Evolutionary conservation across 2,329 filamentous ascomycete species (phyloP), one percentile per base, ranked within the genome.

Genomic region (Colletotrichum tabaci): DNA sequence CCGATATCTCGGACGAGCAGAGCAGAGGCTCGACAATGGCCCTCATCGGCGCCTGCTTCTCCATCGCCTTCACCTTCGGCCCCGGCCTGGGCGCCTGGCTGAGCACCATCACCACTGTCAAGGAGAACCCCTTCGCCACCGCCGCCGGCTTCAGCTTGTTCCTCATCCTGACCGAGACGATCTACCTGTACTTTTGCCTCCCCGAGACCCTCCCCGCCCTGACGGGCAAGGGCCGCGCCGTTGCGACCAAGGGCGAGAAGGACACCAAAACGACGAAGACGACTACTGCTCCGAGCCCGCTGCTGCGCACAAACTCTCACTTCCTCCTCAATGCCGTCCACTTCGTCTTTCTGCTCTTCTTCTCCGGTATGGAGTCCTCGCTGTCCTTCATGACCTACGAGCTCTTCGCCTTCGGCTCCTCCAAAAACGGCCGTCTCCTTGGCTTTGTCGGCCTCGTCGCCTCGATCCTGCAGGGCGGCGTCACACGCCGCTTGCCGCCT

Each of bases 371-470:
- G 93, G 96, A 99, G 80, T 98, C 98, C 82, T 98, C 95, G 0
- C 88, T 99, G 3, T 95, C 96, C 0, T 99, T 99, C 81, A 95
- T 99, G 90, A 98, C 96, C 0, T 97, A 96, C 77, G 96, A 98
- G 64, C 89, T 99, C 55, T 98, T 98, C 81, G 89, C 89, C 10
- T 97, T 96, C 79, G 90, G 87, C 13, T 92, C 95, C 0, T 89
- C 91, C 53, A 89, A 94, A 63, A 97, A 97, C 75, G 96, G 96
- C 18, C 90, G 91, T 13, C 87, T 99, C 2, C 90, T 99, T 2
- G 96, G 96, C 7, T 96, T 93, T 81, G 94, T 99, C 77, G 96
- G 96, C 0, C 89, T 99, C 3, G 89, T 98, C 8, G 95, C 96
- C 10, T 96, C 95, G 0, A 77, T 98, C n/a, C 89, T 99, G 4